Evolutionary conservation across 495 filamentous ascomycete genomes (phyloP).

Genomic region (Aspergillus bridgeri): DNA sequence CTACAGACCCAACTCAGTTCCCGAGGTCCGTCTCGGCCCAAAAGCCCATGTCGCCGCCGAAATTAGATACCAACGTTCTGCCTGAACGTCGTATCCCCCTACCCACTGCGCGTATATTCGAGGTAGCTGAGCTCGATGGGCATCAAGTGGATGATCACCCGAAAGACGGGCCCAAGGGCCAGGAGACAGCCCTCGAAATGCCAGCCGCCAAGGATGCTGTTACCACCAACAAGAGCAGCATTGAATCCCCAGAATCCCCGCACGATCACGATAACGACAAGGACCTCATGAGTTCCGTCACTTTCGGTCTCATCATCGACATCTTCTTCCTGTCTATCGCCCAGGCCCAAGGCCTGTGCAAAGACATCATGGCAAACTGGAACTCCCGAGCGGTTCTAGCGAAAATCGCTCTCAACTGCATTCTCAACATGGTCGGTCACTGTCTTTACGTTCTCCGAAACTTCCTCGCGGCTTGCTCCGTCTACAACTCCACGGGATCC

Average conservation of each 20-base stretch:
- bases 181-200: neutral
- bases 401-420: conserved; percentile 26
- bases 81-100: neutral
- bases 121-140: conserved; percentile 43
- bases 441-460: conserved; percentile 35
- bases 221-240: neutral
- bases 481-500: conserved; percentile 33
- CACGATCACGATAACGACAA: conserved; percentile 12
- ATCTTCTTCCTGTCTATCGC: conserved; percentile 30
- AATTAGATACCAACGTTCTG: conserved; percentile 1
- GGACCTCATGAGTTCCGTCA: conserved; percentile 20
- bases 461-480: conserved; percentile 24
- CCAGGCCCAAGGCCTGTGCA: conserved; percentile 26
- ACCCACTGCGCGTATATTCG: conserved; percentile 16
- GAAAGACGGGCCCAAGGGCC: neutral
- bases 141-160: conserved; percentile 28
- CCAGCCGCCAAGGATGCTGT: neutral
- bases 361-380: conserved; percentile 24
- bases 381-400: conserved; percentile 15
- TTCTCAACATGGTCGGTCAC: conserved; percentile 36
- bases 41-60: neutral
- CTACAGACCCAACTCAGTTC: conserved; percentile 4
- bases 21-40: neutral
- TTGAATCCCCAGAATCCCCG: neutral
- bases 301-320: conserved; percentile 30